These are phyloP conservation scores for Zymoseptoria brevis DNA, from an alignment of 2,329 filamentous ascomycete genomes.

Conservation along the genomic window DNA sequence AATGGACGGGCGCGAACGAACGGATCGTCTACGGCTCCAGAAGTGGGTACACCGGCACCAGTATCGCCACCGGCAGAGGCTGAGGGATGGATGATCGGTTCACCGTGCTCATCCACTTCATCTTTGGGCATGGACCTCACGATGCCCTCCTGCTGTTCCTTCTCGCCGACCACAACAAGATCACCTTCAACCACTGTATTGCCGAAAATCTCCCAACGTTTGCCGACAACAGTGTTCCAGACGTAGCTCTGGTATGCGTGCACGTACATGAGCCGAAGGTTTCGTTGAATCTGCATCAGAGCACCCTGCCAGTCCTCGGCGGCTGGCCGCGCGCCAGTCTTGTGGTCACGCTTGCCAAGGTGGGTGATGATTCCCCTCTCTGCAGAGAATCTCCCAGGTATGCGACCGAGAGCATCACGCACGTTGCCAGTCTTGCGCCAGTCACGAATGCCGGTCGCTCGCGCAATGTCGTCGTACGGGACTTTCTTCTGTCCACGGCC, in stretches of 20 bases:
- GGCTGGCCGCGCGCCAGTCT: constrained; percentile 40
- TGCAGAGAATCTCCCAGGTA: constrained; percentile 76
- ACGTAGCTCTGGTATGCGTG: constrained; percentile 93
- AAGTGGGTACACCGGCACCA: constrained; percentile 2
- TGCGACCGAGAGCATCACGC: constrained; percentile 51
- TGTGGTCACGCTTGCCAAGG: constrained; percentile 45
- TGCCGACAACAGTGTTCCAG: constrained; percentile 80
- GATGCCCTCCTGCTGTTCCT: constrained; percentile 40
- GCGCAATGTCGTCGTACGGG: constrained; percentile 66
- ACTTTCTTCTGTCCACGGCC: constrained; percentile 35
- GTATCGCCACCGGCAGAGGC: constrained; percentile 6
- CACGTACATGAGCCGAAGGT: constrained; percentile 85
- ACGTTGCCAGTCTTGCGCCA: constrained; percentile 52
- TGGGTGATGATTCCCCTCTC: constrained; percentile 74
- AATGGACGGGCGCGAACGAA: constrained; percentile 66
- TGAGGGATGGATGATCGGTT: constrained; percentile 56
- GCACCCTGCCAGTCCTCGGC: constrained; percentile 71
- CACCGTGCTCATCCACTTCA: constrained; percentile 52
- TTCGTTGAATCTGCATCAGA: constrained; percentile 68
- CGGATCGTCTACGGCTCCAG: constrained; percentile 38
- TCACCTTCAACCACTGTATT: constrained; percentile 72
- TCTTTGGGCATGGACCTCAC: constrained; percentile 29
- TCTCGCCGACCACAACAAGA: constrained; percentile 61
- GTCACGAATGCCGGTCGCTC: constrained; percentile 68
- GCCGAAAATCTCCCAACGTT: constrained; percentile 71